Evolutionary conservation across 2,329 filamentous ascomycete species (phyloP), one percentile per base, ranked within the genome.

Genomic region (Fusarium nematophilum): DNA sequence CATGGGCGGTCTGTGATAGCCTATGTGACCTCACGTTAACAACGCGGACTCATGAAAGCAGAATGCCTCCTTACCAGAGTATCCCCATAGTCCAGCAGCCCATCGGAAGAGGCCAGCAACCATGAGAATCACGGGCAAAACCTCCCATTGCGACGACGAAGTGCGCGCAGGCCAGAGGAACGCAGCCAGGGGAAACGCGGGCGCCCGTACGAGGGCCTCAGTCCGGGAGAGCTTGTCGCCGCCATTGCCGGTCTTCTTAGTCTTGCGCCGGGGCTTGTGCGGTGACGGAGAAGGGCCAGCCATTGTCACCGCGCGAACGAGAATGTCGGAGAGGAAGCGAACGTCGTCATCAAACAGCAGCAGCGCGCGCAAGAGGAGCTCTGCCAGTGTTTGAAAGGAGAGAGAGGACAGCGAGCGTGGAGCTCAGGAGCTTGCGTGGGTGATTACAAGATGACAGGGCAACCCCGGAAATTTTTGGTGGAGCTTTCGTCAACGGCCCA

Each of bases 161-260:
- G 89, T 89, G 62, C 93, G 89, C 17, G 93, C 91, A 44, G 93
- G 93, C 92, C 94, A 97, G 44, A 99, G 85, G 71, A 99, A 94
- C n/a, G 93, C 89, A 2, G 92, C 93, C 17, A 99, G 84, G 33
- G 95, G 94, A 71, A 97, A 98, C 4, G 91, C 86, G 26, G 94
- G 94, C 34, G 80, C 76, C 43, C 82, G 80, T 45, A 83, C 75
- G 49, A 84, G 75, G 44, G 78, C 72, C 61, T 85, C 83, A 46
- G 68, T 50, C 25, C 68, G 72, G 31, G 59, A 25, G 23, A 64
- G 67, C 36, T 78, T 75, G 59, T 78, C 76, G 68, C 72, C 72
- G 47, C 72, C 75, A 59, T 76, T 75, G 56, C 75, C 75, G 33
- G 76, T 71, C 71, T 83, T 86, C 73, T 83, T 87, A 56, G 72